These are phyloP conservation scores for Xylaria sp. DNA, from an alignment of 2,329 filamentous ascomycete genomes.

Conservation along the genomic window DNA sequence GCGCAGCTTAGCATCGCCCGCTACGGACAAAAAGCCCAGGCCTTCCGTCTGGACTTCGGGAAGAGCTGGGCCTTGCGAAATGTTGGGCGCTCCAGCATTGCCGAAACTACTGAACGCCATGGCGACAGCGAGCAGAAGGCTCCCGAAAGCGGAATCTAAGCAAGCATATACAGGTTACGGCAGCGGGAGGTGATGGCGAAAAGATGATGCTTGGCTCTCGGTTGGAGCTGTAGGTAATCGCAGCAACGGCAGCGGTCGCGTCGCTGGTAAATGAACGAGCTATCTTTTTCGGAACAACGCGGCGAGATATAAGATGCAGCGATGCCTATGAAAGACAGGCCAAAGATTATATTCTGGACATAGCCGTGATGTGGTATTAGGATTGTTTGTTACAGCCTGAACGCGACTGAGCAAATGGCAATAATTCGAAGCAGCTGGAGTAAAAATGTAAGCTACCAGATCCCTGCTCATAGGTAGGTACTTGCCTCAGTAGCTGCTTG, in stretches of 20 bases:
- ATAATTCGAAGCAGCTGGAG: slow-evolving; percentile 6
- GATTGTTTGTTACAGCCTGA: not conserved
- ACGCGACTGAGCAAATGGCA: slow-evolving; percentile 10
- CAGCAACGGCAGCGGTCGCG: slow-evolving; percentile 1
- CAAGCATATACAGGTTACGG: slow-evolving; percentile 28
- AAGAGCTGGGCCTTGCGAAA: slow-evolving; percentile 68
- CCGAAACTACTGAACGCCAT: slow-evolving; percentile 40
- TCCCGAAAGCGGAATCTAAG: slow-evolving; percentile 19
- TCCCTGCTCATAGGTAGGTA: not conserved
- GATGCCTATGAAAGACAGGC: not conserved
- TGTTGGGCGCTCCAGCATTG: slow-evolving; percentile 38
- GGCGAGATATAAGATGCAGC: not conserved
- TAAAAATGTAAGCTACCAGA: slow-evolving; percentile 13
- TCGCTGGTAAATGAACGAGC: not conserved
- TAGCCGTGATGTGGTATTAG: not conserved
- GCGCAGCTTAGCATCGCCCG: slow-evolving; percentile 81
- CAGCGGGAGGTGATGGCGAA: not conserved
- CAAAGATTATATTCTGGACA: not conserved
- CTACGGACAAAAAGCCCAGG: slow-evolving; percentile 81
- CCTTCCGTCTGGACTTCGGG: slow-evolving; percentile 83
- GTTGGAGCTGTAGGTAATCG: not conserved
- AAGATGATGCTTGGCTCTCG: slow-evolving; percentile 1
- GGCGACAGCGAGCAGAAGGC: slow-evolving; percentile 20
- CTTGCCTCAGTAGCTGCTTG: no score
- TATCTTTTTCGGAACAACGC: not conserved